Evolutionary conservation across 495 filamentous ascomycete species (phyloP).

Genomic region (Penicillium chermesinum): DNA sequence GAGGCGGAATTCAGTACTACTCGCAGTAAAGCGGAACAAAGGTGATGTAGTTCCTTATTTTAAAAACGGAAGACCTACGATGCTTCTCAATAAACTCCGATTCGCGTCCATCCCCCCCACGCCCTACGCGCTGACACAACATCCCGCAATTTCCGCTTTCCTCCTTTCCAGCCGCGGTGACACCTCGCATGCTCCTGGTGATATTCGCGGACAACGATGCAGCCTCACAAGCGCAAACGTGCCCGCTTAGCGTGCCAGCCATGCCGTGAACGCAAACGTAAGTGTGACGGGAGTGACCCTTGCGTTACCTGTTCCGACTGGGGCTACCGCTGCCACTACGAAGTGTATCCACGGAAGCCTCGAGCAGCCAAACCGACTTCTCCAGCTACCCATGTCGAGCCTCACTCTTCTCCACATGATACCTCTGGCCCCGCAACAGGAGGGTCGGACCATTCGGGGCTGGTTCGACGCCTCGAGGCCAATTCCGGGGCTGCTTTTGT

Average conservation of each 20-base stretch:
- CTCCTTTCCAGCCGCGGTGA: no score
- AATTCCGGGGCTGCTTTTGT: slow-evolving; percentile 51
- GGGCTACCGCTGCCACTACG: slow-evolving; percentile 44
- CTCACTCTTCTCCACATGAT: slow-evolving; percentile 1
- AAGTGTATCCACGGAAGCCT: slow-evolving; percentile 5
- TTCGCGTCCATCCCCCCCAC: no score
- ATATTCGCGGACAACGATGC: not conserved
- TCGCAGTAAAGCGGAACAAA: no score
- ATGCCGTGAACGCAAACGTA: slow-evolving; percentile 46
- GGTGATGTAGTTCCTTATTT: no score
- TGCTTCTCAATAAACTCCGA: no score
- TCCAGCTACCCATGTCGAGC: not conserved
- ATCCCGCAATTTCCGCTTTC: slow-evolving; percentile 11
- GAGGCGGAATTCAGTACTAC: no score
- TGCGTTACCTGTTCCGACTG: slow-evolving; percentile 43
- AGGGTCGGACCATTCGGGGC: slow-evolving; percentile 25
- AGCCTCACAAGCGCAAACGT: slow-evolving; percentile 29
- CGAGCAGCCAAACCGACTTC: not conserved
- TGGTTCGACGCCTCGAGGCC: slow-evolving; percentile 33
- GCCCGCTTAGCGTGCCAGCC: slow-evolving; percentile 41
- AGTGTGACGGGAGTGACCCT: slow-evolving; percentile 41
- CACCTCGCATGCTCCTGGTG: not conserved
- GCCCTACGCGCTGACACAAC: no score
- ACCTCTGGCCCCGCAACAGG: not conserved
- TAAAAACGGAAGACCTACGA: no score